A percentile compares a stretch with the other conserved stretches of the same genome.
These are phyloP conservation scores for Apophysomyces ossiformis DNA, from an alignment of 371 early-diverging fungal species.

Conservation along the genomic window DNA sequence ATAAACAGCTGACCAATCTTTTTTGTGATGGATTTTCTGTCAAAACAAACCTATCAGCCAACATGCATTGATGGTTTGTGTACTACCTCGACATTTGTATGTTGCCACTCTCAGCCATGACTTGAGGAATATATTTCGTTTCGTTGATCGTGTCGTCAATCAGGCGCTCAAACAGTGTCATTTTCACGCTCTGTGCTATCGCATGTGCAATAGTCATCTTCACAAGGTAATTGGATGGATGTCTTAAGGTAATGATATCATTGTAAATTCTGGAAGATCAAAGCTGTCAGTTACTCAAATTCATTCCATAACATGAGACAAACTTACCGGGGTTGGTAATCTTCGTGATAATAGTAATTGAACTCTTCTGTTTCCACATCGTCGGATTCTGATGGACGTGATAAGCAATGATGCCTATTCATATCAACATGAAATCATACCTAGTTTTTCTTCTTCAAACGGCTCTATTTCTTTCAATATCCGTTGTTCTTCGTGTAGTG, in stretches of 20 bases:
- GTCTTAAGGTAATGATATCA: conserved; percentile 61
- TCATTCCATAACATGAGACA: conserved; percentile 6
- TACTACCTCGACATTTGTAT: conserved; percentile 72
- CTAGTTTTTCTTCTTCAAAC: conserved; percentile 75
- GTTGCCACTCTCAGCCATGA: conserved; percentile 82
- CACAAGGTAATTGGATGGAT: conserved; percentile 59
- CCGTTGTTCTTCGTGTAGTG: conserved; percentile 78
- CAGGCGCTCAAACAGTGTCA: conserved; percentile 81
- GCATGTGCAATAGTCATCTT: conserved; percentile 84
- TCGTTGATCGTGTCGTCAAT: conserved; percentile 85
- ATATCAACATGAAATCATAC: conserved; percentile 29
- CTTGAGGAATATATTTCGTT: conserved; percentile 85
- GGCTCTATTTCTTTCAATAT: conserved; percentile 71
- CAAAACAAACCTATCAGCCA: conserved; percentile 2
- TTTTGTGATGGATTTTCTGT: conserved; percentile 64
- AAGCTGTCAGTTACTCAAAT: neutral
- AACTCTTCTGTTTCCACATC: conserved; percentile 93
- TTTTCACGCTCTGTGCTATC: conserved; percentile 87
- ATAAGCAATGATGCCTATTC: conserved; percentile 6
- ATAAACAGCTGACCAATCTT: conserved; percentile 79
- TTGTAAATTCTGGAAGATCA: conserved; percentile 43
- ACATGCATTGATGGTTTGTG: neutral
- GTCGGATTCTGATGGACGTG: conserved; percentile 47
- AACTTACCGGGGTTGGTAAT: conserved; percentile 69
- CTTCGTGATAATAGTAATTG: conserved; percentile 83